Conservation (phyloP, 805 yeast species). For the Diddensiella transvaalensis region DNA sequence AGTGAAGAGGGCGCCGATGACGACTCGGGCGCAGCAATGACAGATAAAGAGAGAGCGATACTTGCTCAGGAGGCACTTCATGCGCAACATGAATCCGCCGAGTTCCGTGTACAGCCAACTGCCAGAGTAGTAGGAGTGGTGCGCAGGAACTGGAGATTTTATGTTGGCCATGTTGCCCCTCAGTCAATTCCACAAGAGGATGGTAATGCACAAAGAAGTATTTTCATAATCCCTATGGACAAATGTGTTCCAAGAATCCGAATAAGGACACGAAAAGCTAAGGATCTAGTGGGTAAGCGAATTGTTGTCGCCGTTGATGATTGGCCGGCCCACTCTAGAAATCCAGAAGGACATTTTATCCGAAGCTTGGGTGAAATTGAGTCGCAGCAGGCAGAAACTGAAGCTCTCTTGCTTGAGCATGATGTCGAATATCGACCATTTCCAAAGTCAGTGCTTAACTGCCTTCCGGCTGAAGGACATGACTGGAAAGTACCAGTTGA, state of each 20-base stretch:
- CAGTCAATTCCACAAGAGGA: conserved; percentile 51
- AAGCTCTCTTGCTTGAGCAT: conserved; percentile 87
- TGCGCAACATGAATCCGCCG: conserved; percentile 32
- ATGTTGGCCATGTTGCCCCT: conserved; percentile 89
- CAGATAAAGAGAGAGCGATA: conserved; percentile 67
- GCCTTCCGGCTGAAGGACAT: conserved; percentile 91
- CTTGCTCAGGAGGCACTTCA: conserved; percentile 78
- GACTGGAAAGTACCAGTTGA: conserved; percentile 84
- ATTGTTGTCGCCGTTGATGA: conserved; percentile 89
- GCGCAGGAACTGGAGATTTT: conserved; percentile 91
- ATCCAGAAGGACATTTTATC: conserved; percentile 94
- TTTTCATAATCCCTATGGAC: conserved; percentile 87
- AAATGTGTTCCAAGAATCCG: conserved; percentile 80
- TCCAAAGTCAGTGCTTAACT: conserved; percentile 83
- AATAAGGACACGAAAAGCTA: conserved; percentile 82
- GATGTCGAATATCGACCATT: conserved; percentile 97
- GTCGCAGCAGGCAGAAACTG: conserved; percentile 92
- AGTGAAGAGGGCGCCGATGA: conserved; percentile 46
- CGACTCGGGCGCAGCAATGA: conserved; percentile 43
- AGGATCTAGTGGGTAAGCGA: conserved; percentile 79
- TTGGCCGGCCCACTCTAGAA: conserved; percentile 81
- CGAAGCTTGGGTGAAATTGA: conserved; percentile 87
- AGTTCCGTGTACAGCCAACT: conserved; percentile 73
- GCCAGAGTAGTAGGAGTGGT: conserved; percentile 85
- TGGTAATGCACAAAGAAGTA: conserved; percentile 68